Evolutionary conservation across 169 alveolate genomes (phyloP).

Genomic region (Hepatocystis sp.): DNA sequence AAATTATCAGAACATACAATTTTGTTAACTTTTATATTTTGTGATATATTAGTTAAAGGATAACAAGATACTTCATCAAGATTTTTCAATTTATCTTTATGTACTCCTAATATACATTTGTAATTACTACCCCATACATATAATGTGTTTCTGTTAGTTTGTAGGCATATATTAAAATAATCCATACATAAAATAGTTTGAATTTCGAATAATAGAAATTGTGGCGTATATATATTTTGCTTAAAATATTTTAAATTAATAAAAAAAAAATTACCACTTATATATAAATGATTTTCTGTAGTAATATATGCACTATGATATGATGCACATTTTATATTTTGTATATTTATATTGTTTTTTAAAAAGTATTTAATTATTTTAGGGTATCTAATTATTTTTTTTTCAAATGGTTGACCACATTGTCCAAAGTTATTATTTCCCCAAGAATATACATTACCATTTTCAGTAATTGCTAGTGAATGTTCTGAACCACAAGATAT

Average conservation of each 20-base stretch:
- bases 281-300: conserved; percentile 50
- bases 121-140: conserved; percentile 75
- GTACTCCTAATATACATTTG: conserved; percentile 70
- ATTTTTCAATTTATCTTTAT: conserved; percentile 47
- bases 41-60: conserved; percentile 39
- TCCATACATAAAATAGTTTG: conserved; percentile 48
- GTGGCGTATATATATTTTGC: conserved; percentile 77
- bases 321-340: conserved; percentile 67
- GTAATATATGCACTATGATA: conserved; percentile 73
- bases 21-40: conserved; percentile 63
- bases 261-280: conserved; percentile 78
- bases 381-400: conserved; percentile 64
- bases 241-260: conserved; percentile 76
- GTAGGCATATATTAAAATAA: conserved; percentile 37
- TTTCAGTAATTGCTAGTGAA: conserved; percentile 81
- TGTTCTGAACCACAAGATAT: conserved; percentile 80
- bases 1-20: conserved; percentile 73
- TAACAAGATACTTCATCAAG: conserved; percentile 72
- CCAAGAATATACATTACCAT: conserved; percentile 87
- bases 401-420: conserved; percentile 70
- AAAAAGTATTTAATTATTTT: conserved; percentile 58
- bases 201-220: conserved; percentile 77
- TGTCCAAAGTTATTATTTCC: conserved; percentile 78
- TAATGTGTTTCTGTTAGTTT: conserved; percentile 25
- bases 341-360: conserved; percentile 51